These are phyloP conservation scores for Astrothelium macrocarpum DNA, from an alignment of 495 filamentous ascomycete species.

Conservation along the genomic window DNA sequence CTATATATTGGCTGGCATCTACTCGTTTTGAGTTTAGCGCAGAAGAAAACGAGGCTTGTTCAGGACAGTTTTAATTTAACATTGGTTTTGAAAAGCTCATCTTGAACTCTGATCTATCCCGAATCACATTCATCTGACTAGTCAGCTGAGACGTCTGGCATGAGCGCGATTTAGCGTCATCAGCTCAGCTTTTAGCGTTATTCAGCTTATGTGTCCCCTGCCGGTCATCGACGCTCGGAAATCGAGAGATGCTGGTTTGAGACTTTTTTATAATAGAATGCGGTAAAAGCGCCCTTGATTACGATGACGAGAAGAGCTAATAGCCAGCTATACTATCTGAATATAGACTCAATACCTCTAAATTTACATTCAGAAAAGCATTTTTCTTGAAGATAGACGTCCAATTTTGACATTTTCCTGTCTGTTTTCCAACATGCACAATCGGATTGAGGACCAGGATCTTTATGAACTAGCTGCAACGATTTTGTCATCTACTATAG, in stretches of 20 bases:
- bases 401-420: not conserved
- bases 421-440: not conserved
- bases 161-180: no score
- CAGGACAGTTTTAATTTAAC: no score
- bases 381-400: not conserved
- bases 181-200: no score
- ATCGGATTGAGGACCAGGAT: not conserved
- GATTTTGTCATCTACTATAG: slow-evolving; percentile 2
- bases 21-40: no score
- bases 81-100: no score
- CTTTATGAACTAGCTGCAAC: slow-evolving; percentile 8
- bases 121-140: no score
- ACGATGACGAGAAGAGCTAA: not conserved
- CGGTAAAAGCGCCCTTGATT: not conserved
- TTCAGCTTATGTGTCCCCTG: not conserved
- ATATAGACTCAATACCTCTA: not conserved
- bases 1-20: no score
- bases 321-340: not conserved
- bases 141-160: no score
- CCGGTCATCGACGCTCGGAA: slow-evolving; percentile 1
- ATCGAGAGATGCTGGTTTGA: not conserved
- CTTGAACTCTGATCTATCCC: no score
- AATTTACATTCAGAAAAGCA: not conserved
- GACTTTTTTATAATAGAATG: no score
- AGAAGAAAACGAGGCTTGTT: no score